Evolutionary conservation across 108 stramenopile genomes (phyloP), one percentile per base, ranked within the genome.

Genomic region (Mayamaea pseudoterrestris): DNA sequence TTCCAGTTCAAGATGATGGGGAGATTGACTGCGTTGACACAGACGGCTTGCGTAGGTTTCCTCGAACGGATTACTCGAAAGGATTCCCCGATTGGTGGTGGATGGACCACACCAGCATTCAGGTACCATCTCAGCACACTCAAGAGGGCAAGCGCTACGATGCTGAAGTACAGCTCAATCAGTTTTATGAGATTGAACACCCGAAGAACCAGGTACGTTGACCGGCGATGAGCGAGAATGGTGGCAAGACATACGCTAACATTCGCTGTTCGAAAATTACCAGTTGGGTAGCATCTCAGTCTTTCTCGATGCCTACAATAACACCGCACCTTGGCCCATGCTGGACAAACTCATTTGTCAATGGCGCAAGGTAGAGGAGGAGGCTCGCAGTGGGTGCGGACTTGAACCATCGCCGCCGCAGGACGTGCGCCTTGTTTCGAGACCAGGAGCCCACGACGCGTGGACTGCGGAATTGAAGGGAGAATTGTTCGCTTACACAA

Each of bases 61-160:
- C 65, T 9, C 47, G 61, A 2, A 43, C 66, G 9, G 71, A 73
- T 42, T 73, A 55, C 30, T 54, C 51, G 21, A 66, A 58, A 44
- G 71, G 71, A 13, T 73, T 73, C 31, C 53, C 60, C 11, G 43
- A 73, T 40, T 61, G 64, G 58, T 73, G 71, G 71, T 60, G 57
- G 44, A 29, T 73, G 27, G 41, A 48, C 12, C 54, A 55, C 23
- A 74, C 63, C 41, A 68, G 69, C 40, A 61, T 74, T 22, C 57
- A 66, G 9, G 58, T 58, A 5, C 67, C 73, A 0, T 54, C 51
- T 16, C 62, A 74, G 23, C 73, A 74, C 39, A 60, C 49, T 1
- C 67, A 69, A 50, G 64, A 74, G 18, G 73, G 73, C 11, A 55
- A 51, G 16, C 53, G 55, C 18, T 74, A 74, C 47, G 73, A 59